Percentiles rank a stretch among this genome's conserved stretches.
phyloP scores from a whole-genome alignment of 768 basidiomycete species.

The Hydnomerulius pinastri region DNA sequence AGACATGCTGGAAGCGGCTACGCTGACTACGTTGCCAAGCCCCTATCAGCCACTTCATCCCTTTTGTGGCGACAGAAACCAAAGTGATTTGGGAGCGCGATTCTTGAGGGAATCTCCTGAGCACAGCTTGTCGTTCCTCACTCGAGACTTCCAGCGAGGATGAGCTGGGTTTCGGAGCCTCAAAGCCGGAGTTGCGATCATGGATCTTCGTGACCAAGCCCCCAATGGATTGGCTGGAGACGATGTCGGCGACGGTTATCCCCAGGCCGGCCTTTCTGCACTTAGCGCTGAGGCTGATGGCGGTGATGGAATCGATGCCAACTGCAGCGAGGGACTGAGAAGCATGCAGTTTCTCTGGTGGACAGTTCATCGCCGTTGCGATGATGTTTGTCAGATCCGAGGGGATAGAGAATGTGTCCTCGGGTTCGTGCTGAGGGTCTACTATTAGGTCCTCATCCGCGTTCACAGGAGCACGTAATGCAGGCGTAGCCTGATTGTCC shows the following conservation, averaged over 20 bases:
- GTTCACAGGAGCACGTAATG: background rate
- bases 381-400: slow-evolving; percentile 9
- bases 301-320: slow-evolving; percentile 53
- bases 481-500: slow-evolving; percentile 12
- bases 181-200: background rate
- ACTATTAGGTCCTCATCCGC: background rate
- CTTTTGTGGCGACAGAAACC: slow-evolving; percentile 26
- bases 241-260: slow-evolving; percentile 39
- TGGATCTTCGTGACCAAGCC: slow-evolving; percentile 20
- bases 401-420: slow-evolving; percentile 4
- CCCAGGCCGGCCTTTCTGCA: slow-evolving; percentile 39
- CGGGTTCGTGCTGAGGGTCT: background rate
- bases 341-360: slow-evolving; percentile 30
- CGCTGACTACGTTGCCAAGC: slow-evolving; percentile 46
- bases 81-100: slow-evolving; percentile 14
- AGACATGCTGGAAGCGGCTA: slow-evolving; percentile 45
- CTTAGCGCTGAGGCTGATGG: slow-evolving; percentile 45
- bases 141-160: slow-evolving; percentile 3
- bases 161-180: background rate
- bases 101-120: slow-evolving; percentile 15
- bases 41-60: slow-evolving; percentile 41
- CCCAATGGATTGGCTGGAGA: slow-evolving; percentile 40
- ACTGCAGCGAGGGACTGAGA: slow-evolving; percentile 40
- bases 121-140: slow-evolving; percentile 15
- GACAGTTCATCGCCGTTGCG: slow-evolving; percentile 25